Percentiles rank a stretch among this genome's conserved stretches.
These are phyloP conservation scores for Nannochloropsis limnetica DNA, from an alignment of 352 stramenopile species.

Conservation along the genomic window DNA sequence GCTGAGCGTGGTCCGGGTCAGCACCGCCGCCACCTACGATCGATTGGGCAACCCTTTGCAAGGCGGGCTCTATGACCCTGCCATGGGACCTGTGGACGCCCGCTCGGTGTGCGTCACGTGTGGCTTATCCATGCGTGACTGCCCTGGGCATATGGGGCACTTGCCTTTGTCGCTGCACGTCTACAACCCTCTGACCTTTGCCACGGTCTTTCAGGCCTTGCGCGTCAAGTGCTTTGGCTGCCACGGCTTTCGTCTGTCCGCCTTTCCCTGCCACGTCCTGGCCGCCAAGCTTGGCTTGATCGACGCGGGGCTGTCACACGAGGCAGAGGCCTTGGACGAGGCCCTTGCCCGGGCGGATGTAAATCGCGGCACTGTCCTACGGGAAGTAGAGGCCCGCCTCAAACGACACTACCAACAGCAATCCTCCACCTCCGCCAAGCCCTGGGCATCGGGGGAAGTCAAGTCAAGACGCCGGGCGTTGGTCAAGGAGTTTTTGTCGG, in stretches of 20 bases:
- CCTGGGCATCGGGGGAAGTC: neutral
- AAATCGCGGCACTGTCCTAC: conserved; percentile 2
- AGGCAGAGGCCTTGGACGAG: conserved; percentile 32
- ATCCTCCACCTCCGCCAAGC: neutral
- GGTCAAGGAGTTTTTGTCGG: conserved; percentile 75
- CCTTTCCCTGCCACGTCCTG: conserved; percentile 38
- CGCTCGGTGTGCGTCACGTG: conserved; percentile 87
- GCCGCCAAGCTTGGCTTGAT: conserved; percentile 49
- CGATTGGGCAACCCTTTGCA: conserved; percentile 82
- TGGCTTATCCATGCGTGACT: conserved; percentile 82
- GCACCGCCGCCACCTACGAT: conserved; percentile 85
- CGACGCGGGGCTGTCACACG: conserved; percentile 34
- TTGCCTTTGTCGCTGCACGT: conserved; percentile 96
- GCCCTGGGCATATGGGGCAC: conserved; percentile 94
- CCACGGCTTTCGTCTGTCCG: conserved; percentile 58
- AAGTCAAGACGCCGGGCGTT: conserved; percentile 50
- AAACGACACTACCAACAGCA: neutral
- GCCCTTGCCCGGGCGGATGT: conserved; percentile 2
- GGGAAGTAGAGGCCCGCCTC: neutral
- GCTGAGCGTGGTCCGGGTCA: conserved; percentile 92
- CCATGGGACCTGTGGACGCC: conserved; percentile 79
- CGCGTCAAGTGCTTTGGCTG: conserved; percentile 97
- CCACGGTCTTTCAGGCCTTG: conserved; percentile 83
- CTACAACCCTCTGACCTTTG: conserved; percentile 96
- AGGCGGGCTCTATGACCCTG: conserved; percentile 88